phyloP scores from a whole-genome alignment of 1,139 yeast genomes.

The Kazachstania sp. region DNA sequence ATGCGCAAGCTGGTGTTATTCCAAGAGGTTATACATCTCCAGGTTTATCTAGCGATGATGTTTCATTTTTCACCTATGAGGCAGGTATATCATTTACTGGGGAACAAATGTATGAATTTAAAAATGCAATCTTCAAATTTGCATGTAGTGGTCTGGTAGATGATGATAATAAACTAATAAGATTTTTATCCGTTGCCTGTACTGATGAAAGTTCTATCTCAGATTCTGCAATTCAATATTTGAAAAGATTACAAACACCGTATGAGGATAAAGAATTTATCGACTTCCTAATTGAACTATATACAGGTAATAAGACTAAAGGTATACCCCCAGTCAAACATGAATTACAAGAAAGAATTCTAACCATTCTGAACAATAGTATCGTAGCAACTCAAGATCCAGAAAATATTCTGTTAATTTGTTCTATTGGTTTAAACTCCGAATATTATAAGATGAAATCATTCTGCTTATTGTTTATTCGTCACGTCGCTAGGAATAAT shows the following conservation, averaged over 20 bases:
- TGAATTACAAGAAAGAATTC: slow-evolving; percentile 50
- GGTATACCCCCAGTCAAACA: slow-evolving; percentile 46
- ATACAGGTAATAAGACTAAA: slow-evolving; percentile 37
- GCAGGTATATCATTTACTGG: slow-evolving; percentile 56
- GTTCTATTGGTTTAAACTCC: slow-evolving; percentile 52
- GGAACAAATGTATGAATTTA: slow-evolving; percentile 42
- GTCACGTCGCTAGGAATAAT: slow-evolving; percentile 39
- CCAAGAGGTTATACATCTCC: slow-evolving; percentile 44
- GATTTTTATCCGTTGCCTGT: slow-evolving; percentile 55
- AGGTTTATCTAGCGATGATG: slow-evolving; percentile 52
- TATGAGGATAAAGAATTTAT: slow-evolving; percentile 43
- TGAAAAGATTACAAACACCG: slow-evolving; percentile 46
- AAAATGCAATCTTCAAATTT: slow-evolving; percentile 40
- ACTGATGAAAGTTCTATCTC: slow-evolving; percentile 46
- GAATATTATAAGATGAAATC: slow-evolving; percentile 35
- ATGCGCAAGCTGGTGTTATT: slow-evolving; percentile 29
- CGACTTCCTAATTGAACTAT: slow-evolving; percentile 38
- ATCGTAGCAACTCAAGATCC: slow-evolving; percentile 38
- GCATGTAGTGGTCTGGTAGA: slow-evolving; percentile 30
- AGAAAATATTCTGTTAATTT: slow-evolving; percentile 34
- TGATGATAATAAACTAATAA: slow-evolving; percentile 26
- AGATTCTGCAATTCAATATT: slow-evolving; percentile 33
- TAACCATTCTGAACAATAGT: slow-evolving; percentile 48
- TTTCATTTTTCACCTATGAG: slow-evolving; percentile 52
- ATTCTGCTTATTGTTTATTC: slow-evolving; percentile 50